phyloP scores from a whole-genome alignment of 108 stramenopile genomes.

The Cyclostephanos invisitatus region DNA sequence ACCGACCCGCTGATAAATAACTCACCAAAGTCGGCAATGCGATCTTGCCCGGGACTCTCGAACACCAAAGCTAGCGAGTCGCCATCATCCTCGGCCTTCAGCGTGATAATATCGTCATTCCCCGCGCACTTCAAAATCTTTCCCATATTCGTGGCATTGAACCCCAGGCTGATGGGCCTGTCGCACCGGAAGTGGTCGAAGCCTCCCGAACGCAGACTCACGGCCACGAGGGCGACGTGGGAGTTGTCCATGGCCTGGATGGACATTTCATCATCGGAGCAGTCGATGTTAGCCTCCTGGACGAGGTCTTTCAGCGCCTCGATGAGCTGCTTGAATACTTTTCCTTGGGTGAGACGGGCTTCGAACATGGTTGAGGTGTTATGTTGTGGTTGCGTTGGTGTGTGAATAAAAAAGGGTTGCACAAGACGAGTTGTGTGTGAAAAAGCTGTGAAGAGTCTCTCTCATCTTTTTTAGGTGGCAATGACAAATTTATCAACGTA shows the following conservation, averaged over 20 bases:
- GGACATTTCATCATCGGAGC: conserved; percentile 82
- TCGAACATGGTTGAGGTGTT: conserved; percentile 90
- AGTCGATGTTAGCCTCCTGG: conserved; percentile 93
- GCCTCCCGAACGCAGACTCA: conserved; percentile 75
- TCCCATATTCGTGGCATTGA: conserved; percentile 93
- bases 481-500: no score
- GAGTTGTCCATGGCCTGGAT: conserved; percentile 99
- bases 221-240: conserved; percentile 95
- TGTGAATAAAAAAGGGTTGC: neutral
- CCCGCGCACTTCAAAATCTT: conserved; percentile 99
- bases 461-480: no score
- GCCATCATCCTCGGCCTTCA: conserved; percentile 94
- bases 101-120: conserved; percentile 93
- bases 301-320: conserved; percentile 98
- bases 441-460: no score
- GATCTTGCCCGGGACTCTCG: conserved; percentile 75
- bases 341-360: conserved; percentile 91
- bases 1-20: neutral
- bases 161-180: conserved; percentile 87
- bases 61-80: conserved; percentile 94
- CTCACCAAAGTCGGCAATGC: conserved; percentile 97
- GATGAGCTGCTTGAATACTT: conserved; percentile 94
- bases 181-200: conserved; percentile 99
- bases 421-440: neutral
- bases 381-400: neutral